phyloP scores from a whole-genome alignment of 345 rosid species.

The Syzygium grande region DNA sequence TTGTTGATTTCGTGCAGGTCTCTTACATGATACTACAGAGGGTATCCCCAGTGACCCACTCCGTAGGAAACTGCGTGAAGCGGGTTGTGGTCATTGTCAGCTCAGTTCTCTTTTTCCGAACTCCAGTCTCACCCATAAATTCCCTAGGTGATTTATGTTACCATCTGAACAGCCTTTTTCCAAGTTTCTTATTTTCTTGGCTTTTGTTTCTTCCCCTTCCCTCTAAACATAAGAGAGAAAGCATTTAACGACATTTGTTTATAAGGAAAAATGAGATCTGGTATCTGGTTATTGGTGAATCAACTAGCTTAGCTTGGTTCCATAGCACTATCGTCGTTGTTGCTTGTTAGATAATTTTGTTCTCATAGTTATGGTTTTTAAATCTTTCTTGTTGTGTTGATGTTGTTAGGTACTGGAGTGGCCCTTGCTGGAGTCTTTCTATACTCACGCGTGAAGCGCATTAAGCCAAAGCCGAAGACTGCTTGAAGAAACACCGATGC shows the following conservation, averaged over 20 bases:
- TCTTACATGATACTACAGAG: slow-evolving; percentile 47
- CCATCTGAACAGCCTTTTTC: not conserved
- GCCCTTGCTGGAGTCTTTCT: slow-evolving; percentile 50
- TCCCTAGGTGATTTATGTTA: slow-evolving; percentile 23
- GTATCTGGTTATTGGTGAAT: not conserved
- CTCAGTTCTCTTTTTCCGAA: slow-evolving; percentile 37
- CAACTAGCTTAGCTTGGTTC: not conserved
- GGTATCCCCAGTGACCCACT: slow-evolving; percentile 50
- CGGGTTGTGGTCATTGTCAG: slow-evolving; percentile 51
- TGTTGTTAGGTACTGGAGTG: slow-evolving; percentile 27
- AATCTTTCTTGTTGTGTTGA: not conserved
- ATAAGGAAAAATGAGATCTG: not conserved
- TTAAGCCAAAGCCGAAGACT: slow-evolving; percentile 35
- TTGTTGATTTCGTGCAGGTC: slow-evolving; percentile 18
- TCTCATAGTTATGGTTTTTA: not conserved
- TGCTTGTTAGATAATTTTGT: not conserved
- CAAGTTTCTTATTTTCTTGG: not conserved
- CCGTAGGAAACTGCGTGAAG: slow-evolving; percentile 49
- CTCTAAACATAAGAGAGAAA: not conserved
- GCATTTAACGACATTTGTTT: not conserved
- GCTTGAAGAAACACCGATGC: slow-evolving; percentile 8
- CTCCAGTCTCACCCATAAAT: slow-evolving; percentile 38
- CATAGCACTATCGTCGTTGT: not conserved
- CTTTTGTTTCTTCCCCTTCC: not conserved
- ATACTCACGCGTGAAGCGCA: slow-evolving; percentile 40